Conservation (phyloP, 164 flowering plant species). For the Liquidambar formosana region DNA sequence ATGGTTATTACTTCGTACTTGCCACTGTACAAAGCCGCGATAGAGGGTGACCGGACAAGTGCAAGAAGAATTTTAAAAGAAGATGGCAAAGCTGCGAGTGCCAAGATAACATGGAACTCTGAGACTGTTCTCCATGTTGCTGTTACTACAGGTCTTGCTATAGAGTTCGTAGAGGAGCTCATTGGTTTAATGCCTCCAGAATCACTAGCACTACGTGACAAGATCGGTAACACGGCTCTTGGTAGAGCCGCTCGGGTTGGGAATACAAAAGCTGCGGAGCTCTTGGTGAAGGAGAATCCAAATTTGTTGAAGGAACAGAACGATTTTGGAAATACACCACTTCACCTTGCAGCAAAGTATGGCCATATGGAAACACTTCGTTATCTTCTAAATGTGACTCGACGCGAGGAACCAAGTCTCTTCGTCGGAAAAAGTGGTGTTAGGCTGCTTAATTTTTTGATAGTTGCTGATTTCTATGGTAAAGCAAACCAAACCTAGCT, state of each 20-base stretch:
- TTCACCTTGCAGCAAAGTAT: conserved; percentile 2
- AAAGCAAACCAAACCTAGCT: too few relatives aligned
- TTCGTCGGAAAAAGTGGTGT: too few relatives aligned
- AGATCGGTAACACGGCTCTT: conserved; percentile 1
- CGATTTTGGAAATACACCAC: neutral
- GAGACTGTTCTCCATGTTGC: neutral
- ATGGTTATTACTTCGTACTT: too few relatives aligned
- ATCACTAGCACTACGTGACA: too few relatives aligned
- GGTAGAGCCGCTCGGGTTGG: conserved; percentile 2
- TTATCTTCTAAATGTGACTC: neutral
- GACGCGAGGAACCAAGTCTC: too few relatives aligned
- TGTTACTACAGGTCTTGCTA: neutral
- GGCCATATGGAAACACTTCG: neutral
- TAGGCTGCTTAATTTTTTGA: too few relatives aligned
- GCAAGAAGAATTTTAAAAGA: neutral
- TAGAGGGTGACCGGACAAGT: neutral
- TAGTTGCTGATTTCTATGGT: too few relatives aligned
- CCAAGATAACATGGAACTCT: neutral
- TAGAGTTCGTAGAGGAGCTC: neutral
- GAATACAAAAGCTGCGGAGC: conserved; percentile 1
- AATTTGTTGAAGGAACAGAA: neutral
- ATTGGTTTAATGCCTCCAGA: neutral
- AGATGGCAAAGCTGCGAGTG: neutral
- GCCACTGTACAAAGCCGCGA: neutral
- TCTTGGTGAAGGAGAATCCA: conserved; percentile 1